A percentile compares a stretch with the other conserved stretches of the same genome.
Evolutionary conservation across 306 rosid genomes (phyloP).

Genomic region (Inga oerstediana): DNA sequence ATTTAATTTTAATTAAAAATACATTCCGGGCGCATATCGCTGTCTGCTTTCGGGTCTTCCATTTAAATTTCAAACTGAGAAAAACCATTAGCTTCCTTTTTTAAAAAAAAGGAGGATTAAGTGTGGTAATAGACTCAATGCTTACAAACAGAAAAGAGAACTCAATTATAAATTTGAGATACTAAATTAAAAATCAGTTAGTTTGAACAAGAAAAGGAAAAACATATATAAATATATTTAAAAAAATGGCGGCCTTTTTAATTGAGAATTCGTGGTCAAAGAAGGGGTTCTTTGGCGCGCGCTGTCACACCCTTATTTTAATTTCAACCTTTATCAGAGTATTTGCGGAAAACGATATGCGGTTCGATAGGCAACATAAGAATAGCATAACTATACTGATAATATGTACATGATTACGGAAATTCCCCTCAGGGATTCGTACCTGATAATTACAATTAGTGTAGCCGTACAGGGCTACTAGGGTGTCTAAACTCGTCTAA

Average conservation of each 20-base stretch:
- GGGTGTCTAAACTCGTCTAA: too few species aligned
- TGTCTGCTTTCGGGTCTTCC: not conserved
- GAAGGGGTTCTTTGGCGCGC: not conserved
- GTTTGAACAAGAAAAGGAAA: not conserved
- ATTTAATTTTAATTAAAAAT: conserved; percentile 5
- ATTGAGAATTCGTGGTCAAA: not conserved
- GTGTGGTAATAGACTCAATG: not conserved
- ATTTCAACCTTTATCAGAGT: too few species aligned
- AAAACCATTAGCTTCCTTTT: not conserved
- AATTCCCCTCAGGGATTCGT: too few species aligned
- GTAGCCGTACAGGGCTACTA: too few species aligned
- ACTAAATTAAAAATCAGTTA: not conserved
- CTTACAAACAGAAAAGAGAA: not conserved
- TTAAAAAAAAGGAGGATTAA: not conserved
- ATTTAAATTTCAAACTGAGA: conserved; percentile 24
- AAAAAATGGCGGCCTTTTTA: not conserved
- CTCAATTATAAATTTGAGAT: not conserved
- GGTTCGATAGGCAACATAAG: too few species aligned
- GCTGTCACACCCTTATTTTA: too few species aligned
- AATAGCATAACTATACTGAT: too few species aligned
- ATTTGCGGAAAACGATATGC: too few species aligned
- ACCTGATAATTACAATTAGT: too few species aligned
- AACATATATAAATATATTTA: not conserved
- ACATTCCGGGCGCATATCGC: not conserved
- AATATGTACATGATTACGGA: too few species aligned